Evolutionary conservation across 2,329 filamentous ascomycete species (phyloP).

Genomic region (Xylaria sp.): DNA sequence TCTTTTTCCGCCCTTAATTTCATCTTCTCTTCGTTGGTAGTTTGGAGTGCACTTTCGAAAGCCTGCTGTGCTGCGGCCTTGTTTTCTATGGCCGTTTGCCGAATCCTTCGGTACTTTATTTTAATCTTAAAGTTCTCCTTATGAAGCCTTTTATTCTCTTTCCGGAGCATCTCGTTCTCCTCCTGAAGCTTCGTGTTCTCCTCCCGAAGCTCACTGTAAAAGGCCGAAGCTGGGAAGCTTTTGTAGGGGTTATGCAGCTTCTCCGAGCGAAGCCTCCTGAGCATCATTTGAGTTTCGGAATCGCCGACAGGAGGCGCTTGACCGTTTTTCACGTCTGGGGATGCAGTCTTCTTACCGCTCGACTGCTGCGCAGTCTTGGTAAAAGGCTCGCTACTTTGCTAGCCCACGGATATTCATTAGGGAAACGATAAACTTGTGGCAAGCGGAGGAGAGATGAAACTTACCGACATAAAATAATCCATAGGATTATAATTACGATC

Average conservation of each 20-base stretch:
- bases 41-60: too few relatives aligned
- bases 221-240: too few relatives aligned
- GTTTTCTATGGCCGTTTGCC: too few relatives aligned
- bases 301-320: background rate
- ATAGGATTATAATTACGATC: background rate
- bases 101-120: too few relatives aligned
- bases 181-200: background rate
- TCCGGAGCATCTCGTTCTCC: background rate
- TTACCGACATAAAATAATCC: background rate
- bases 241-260: too few relatives aligned
- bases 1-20: too few relatives aligned
- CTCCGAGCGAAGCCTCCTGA: too few relatives aligned
- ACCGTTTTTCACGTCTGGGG: background rate
- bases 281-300: too few relatives aligned
- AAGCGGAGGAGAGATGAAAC: background rate
- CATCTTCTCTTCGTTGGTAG: too few relatives aligned
- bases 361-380: background rate
- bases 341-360: background rate
- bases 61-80: too few relatives aligned
- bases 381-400: background rate
- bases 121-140: too few relatives aligned
- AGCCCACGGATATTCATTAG: background rate
- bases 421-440: background rate
- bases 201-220: background rate
- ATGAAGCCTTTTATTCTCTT: too few relatives aligned